Conservation (phyloP, 202 grass and related monocot species). For the Musa balbisiana region DNA sequence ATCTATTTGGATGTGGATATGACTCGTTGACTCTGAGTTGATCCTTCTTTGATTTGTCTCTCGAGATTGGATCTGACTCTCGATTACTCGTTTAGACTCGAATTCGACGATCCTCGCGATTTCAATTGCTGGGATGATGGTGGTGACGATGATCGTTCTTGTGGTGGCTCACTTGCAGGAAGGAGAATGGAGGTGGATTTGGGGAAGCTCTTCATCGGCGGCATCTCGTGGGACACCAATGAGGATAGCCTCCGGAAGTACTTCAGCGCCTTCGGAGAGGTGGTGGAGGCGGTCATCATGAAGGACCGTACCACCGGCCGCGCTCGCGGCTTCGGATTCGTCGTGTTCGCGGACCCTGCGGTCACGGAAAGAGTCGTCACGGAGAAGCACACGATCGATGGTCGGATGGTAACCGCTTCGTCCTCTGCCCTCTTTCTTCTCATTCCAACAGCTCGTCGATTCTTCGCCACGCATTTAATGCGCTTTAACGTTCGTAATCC, state of each 20-base stretch:
- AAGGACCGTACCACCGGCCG: slow-evolving; percentile 5
- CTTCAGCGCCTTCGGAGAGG: slow-evolving; percentile 2
- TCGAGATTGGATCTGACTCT: not conserved
- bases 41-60: not conserved
- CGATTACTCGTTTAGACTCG: not conserved
- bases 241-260: slow-evolving; percentile 8
- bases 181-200: slow-evolving; percentile 1
- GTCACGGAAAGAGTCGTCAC: slow-evolving; percentile 8
- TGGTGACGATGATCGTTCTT: not conserved
- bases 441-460: not conserved
- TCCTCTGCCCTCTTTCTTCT: not conserved
- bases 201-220: slow-evolving; percentile 3
- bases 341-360: slow-evolving; percentile 8
- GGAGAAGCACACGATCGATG: slow-evolving; percentile 5
- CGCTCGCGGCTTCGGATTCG: slow-evolving; percentile 12
- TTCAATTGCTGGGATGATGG: not conserved
- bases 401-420: not conserved
- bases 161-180: not conserved
- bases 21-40: not conserved
- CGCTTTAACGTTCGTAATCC: too few species aligned
- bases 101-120: not conserved
- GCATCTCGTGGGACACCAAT: slow-evolving; percentile 4
- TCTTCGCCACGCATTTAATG: too few species aligned
- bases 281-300: slow-evolving; percentile 6
- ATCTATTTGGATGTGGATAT: not conserved